A percentile compares a stretch with the other conserved stretches of the same genome.
Evolutionary conservation across 208 protist species (phyloP).

Genomic region (Zelonia costaricensis): DNA sequence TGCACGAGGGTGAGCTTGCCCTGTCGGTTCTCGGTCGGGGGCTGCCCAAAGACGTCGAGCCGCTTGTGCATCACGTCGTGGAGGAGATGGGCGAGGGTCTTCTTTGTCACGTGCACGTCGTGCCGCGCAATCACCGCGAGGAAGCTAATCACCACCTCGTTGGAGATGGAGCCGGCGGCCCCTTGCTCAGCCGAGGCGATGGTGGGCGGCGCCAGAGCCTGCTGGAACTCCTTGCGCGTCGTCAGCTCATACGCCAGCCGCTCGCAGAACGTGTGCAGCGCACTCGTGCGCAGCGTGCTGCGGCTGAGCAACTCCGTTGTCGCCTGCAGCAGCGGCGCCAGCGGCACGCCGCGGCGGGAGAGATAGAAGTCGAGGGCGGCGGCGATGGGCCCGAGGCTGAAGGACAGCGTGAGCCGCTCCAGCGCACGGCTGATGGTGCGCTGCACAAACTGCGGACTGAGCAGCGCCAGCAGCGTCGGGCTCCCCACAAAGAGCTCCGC

Average conservation of each 20-base stretch:
- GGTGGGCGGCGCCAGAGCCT: constrained; percentile 67
- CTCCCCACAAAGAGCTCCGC: constrained; percentile 42
- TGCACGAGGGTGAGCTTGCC: constrained; percentile 41
- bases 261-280: constrained; percentile 68
- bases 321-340: constrained; percentile 60
- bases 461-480: constrained; percentile 58
- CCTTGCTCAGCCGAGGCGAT: constrained; percentile 42
- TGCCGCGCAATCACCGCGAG: constrained; percentile 69
- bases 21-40: constrained; percentile 65
- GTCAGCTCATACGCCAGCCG: constrained; percentile 57
- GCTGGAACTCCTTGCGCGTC: constrained; percentile 53
- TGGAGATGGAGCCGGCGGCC: constrained; percentile 38
- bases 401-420: constrained; percentile 20
- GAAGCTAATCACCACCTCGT: constrained; percentile 83
- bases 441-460: constrained; percentile 61
- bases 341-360: constrained; percentile 37
- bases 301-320: constrained; percentile 66
- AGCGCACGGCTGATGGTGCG: constrained; percentile 38
- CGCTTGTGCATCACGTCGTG: constrained; percentile 64
- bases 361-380: constrained; percentile 62
- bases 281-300: constrained; percentile 48
- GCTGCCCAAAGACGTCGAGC: constrained; percentile 81
- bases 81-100: constrained; percentile 57
- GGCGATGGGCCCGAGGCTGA: constrained; percentile 51
- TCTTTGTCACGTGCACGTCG: constrained; percentile 67